A percentile compares a stretch with the other conserved stretches of the same genome.
Conservation (phyloP, 2,329 filamentous ascomycete species). For the Plenodomus tracheiphilus region DNA sequence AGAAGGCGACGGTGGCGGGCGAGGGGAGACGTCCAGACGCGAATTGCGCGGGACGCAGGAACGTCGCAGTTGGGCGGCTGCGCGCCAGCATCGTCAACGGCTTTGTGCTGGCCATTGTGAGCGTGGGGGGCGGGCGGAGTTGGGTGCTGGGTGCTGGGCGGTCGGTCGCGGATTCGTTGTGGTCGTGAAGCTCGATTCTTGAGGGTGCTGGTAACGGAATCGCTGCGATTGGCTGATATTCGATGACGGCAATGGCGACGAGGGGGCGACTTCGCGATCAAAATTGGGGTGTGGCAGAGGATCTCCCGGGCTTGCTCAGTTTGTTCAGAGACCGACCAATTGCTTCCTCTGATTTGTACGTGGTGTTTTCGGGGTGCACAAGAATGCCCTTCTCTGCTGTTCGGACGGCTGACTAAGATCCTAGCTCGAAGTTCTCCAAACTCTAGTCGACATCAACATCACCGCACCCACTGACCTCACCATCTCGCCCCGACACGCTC, state of each 20-base stretch:
- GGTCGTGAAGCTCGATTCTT: conserved; percentile 27
- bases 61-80: conserved; percentile 46
- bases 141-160: conserved; percentile 20
- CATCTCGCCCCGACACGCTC: conserved; percentile 22
- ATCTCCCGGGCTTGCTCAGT: not conserved
- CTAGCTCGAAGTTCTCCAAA: conserved; percentile 22
- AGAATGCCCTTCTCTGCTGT: conserved; percentile 1
- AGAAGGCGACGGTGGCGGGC: conserved; percentile 58
- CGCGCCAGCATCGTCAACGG: conserved; percentile 54
- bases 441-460: conserved; percentile 28
- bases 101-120: conserved; percentile 53
- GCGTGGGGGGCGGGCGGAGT: conserved; percentile 29
- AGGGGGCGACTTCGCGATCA: conserved; percentile 14
- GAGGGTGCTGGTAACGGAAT: conserved; percentile 25
- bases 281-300: not conserved
- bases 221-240: conserved; percentile 36
- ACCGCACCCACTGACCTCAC: conserved; percentile 30
- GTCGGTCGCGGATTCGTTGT: conserved; percentile 7
- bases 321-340: not conserved
- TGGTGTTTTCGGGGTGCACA: conserved; percentile 3
- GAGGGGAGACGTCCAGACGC: conserved; percentile 42
- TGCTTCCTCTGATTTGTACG: not conserved
- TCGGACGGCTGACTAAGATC: conserved; percentile 18
- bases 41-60: conserved; percentile 42
- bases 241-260: conserved; percentile 23